Evolutionary conservation across 176 grass and related monocot genomes (phyloP).

Genomic region (Cenchrus americanus): DNA sequence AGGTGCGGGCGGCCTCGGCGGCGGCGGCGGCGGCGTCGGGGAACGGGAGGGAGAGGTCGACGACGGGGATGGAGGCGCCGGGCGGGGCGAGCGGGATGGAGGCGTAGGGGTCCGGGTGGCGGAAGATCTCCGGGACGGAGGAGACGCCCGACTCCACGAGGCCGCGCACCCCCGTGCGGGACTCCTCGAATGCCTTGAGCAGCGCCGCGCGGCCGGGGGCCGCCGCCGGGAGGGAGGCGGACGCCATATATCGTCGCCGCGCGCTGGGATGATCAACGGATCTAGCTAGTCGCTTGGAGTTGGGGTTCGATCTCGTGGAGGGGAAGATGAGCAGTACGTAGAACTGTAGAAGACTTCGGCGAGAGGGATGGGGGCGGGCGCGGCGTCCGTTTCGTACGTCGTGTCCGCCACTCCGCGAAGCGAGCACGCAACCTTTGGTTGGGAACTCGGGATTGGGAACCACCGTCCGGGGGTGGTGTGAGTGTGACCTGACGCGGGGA

Average conservation of each 20-base stretch:
- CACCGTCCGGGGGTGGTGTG: too few relatives aligned
- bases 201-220: slow-evolving; percentile 48
- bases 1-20: slow-evolving; percentile 50
- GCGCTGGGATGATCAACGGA: not conserved
- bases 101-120: slow-evolving; percentile 48
- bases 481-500: too few relatives aligned
- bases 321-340: not conserved
- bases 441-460: too few relatives aligned
- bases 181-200: slow-evolving; percentile 80
- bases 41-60: slow-evolving; percentile 56
- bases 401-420: too few relatives aligned
- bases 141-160: slow-evolving; percentile 76
- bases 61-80: slow-evolving; percentile 48
- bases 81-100: slow-evolving; percentile 32
- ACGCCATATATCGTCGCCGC: slow-evolving; percentile 30
- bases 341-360: not conserved
- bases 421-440: too few relatives aligned
- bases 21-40: slow-evolving; percentile 43
- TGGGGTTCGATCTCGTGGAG: not conserved
- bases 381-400: too few relatives aligned
- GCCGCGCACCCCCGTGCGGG: slow-evolving; percentile 71
- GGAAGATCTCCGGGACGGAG: slow-evolving; percentile 55
- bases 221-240: slow-evolving; percentile 25
- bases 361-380: not conserved
- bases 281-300: not conserved